Evolutionary conservation across 2,329 filamentous ascomycete genomes (phyloP), one percentile per base, ranked within the genome.

Genomic region (Botrytis galanthina): DNA sequence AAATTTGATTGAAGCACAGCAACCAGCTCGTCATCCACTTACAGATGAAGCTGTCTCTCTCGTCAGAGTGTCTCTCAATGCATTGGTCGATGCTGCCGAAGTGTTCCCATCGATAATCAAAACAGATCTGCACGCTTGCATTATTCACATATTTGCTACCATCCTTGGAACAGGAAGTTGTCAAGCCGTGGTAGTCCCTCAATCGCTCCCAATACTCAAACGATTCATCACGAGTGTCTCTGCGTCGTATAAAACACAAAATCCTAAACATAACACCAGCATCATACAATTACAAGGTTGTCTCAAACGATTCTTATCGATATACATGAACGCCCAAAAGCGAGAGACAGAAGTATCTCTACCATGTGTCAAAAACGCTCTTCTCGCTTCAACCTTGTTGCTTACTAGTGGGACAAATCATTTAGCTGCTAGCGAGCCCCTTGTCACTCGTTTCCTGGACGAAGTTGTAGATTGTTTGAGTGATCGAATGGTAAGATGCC

Each of bases 51-150:
- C 94, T 1, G 88, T 97, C 29, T 86, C 91, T 3, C 88, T 99
- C 4, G 90, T 98, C 68, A 90, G 91, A 37, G 90, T 92, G 2
- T 91, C 94, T 0, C 86, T 99, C 2, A 92, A 95, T 74, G 93
- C 96, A 1, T 88, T 99, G 2, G 96, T 98, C 5, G 94, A 98
- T 80, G 95, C 96, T 1, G 95, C 96, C 10, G 93, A 97, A 75
- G 94, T 98, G 26, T 99, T 99, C 83, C 97, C 97, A 0, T 90
- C 93, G 3, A 95, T 99, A 78, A 99, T 99, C 85, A 96, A 96
- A 81, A 95, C 94, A 16, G 96, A 99, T 81, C 87, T 99, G 10
- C 94, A 98, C 80, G 95, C 96, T 57, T 98, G 95, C 80, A 97
- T 98, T 77, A 89, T 99, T 68, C 95, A 99, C 84, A 97, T 98